A percentile compares a stretch with the other conserved stretches of the same genome.
Conservation (phyloP, 108 stramenopile genomes). For the Nitzschia sp. region DNA sequence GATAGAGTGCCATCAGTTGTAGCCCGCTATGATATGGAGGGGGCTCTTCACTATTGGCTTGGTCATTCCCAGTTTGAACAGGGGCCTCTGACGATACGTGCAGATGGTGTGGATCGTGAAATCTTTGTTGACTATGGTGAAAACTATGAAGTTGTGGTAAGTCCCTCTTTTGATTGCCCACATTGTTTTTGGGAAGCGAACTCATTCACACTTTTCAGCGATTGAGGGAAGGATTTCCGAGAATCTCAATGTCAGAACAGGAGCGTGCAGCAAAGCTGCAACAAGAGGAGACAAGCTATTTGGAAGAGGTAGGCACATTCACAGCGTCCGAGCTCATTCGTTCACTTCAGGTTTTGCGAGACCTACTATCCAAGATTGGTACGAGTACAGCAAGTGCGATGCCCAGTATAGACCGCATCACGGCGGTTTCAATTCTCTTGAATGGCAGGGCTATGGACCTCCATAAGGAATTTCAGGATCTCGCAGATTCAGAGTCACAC, state of each 20-base stretch:
- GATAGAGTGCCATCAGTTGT: conserved; percentile 7
- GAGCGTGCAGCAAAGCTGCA: background rate
- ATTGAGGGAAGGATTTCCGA: conserved; percentile 47
- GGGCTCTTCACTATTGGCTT: conserved; percentile 28
- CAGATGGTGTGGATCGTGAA: conserved; percentile 41
- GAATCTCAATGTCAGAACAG: background rate
- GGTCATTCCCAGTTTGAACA: background rate
- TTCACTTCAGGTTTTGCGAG: background rate
- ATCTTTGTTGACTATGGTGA: conserved; percentile 55
- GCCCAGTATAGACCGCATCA: background rate
- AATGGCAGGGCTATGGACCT: background rate
- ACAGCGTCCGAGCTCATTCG: background rate
- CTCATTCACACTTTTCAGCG: background rate
- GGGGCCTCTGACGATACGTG: conserved; percentile 6
- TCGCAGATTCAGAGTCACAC: conserved; percentile 6
- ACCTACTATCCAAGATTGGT: background rate
- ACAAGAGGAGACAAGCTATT: background rate
- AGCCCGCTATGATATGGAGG: conserved; percentile 29
- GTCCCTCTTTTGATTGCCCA: background rate
- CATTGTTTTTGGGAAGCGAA: background rate
- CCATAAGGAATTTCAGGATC: background rate
- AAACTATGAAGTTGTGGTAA: conserved; percentile 50
- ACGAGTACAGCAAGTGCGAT: background rate
- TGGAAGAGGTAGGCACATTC: background rate
- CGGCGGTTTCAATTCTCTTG: background rate